Percentiles rank a stretch among this genome's conserved stretches.
Evolutionary conservation across 2,329 filamentous ascomycete genomes (phyloP).

Genomic region (Epichloe hybrida): DNA sequence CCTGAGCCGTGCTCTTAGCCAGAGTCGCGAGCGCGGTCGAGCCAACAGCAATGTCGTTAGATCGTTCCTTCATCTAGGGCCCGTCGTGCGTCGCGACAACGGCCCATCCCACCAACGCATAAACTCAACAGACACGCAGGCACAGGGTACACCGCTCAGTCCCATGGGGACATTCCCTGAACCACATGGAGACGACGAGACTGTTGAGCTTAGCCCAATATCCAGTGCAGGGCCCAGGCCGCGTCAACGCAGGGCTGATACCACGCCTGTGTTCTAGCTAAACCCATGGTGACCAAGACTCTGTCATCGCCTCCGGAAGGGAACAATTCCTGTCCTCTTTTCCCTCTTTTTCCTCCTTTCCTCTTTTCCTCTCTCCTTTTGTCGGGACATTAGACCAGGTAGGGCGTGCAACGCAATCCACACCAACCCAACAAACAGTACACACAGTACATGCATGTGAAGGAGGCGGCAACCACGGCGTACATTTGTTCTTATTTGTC

Average conservation of each 20-base stretch:
- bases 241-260: constrained; percentile 16
- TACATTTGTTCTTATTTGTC: too few relatives aligned
- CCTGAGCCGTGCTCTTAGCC: constrained; percentile 21
- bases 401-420: too few relatives aligned
- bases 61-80: constrained; percentile 35
- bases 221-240: constrained; percentile 12
- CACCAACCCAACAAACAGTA: too few relatives aligned
- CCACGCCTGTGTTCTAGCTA: constrained; percentile 12
- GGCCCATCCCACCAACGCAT: constrained; percentile 12
- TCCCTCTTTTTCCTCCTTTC: not conserved
- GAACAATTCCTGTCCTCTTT: not conserved
- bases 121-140: constrained; percentile 14
- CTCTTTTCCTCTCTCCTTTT: not conserved
- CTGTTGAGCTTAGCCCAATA: constrained; percentile 14
- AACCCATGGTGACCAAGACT: constrained; percentile 5
- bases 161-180: constrained; percentile 12
- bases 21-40: constrained; percentile 24
- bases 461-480: not conserved
- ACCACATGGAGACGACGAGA: constrained; percentile 15
- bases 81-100: constrained; percentile 20
- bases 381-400: not conserved
- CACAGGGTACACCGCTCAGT: constrained; percentile 3
- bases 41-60: constrained; percentile 29
- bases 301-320: too few relatives aligned
- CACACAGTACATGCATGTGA: not conserved